Evolutionary conservation across 345 rosid species (phyloP), one percentile per base, ranked within the genome.

Genomic region (Conringia planisiliqua): DNA sequence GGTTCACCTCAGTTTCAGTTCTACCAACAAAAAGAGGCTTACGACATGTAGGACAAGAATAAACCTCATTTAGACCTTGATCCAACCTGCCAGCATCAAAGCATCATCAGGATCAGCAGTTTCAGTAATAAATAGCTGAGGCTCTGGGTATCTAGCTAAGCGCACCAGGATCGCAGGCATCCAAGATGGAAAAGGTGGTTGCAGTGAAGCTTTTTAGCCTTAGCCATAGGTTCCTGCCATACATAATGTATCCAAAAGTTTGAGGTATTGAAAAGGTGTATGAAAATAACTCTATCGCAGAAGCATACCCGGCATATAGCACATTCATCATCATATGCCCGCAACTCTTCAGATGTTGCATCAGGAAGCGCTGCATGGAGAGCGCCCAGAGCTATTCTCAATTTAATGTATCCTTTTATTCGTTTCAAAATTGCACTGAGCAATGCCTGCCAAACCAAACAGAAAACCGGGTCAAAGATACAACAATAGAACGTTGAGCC

Each of bases 351-450:
- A 55, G 87, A 79, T 57, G 98, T 90, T 61, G 99, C 99, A 85
- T 95, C 96, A 76, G 99, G 98, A 81, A 95, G 98, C 65, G 98
- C 99, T 14, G 98, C 99, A 82, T 95, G 99, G 78, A 95, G 96
- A 63, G 93, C 75, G 4, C 91, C 87, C 58, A 95, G 80, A 78
- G 99, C 98, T 73, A 84, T 85, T 88, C 88, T 89, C 80, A 92
- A 59, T 83, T 92, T 92, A 71, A 87, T 82, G 74, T 81, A 95
- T 68, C 99, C 99, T 82, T 86, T 90, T 59, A 90, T 80, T 68
- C 97, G 94, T 83, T 92, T 95, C 74, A 90, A 72, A 71, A 90
- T 90, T 68, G 99, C 88, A 83, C 94, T 89, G 68, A 92, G 82
- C 84, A 95, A 88, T 72, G 97, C 96, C 99, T 95, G 89, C 77